Evolutionary conservation across 2,329 filamentous ascomycete genomes (phyloP).

Genomic region (Ophiocordyceps camponoti-floridani): DNA sequence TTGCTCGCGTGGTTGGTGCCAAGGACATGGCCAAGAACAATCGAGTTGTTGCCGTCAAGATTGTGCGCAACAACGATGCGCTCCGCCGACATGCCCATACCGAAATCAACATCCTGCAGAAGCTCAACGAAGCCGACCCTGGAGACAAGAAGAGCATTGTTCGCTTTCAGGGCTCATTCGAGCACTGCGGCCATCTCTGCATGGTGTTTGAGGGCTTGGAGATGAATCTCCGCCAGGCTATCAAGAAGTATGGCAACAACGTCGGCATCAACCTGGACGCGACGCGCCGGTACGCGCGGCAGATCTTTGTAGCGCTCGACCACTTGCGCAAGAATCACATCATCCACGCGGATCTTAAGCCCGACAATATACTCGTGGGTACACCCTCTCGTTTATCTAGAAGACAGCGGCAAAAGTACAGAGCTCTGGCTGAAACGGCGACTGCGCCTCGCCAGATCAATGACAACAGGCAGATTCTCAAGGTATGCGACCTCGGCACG

Average conservation of each 20-base stretch:
- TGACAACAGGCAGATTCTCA: conserved; percentile 66
- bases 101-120: conserved; percentile 83
- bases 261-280: conserved; percentile 80
- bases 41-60: conserved; percentile 76
- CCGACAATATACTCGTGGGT: conserved; percentile 79
- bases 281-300: conserved; percentile 76
- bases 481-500: conserved; percentile 94
- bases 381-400: not conserved
- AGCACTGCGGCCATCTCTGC: conserved; percentile 88
- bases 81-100: conserved; percentile 84
- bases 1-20: conserved; percentile 86
- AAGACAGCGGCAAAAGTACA: not conserved
- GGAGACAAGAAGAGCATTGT: conserved; percentile 87
- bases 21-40: conserved; percentile 56
- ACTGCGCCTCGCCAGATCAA: conserved; percentile 36
- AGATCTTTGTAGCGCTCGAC: conserved; percentile 80
- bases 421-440: too few relatives aligned
- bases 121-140: conserved; percentile 68
- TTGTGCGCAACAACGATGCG: conserved; percentile 91
- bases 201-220: conserved; percentile 94
- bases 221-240: conserved; percentile 79
- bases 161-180: conserved; percentile 71
- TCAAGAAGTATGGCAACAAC: conserved; percentile 92
- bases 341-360: conserved; percentile 90
- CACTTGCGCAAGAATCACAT: conserved; percentile 86